A percentile compares a stretch with the other conserved stretches of the same genome.
phyloP scores from a whole-genome alignment of 129 eudicot species.

The Helichrysum umbraculigerum region DNA sequence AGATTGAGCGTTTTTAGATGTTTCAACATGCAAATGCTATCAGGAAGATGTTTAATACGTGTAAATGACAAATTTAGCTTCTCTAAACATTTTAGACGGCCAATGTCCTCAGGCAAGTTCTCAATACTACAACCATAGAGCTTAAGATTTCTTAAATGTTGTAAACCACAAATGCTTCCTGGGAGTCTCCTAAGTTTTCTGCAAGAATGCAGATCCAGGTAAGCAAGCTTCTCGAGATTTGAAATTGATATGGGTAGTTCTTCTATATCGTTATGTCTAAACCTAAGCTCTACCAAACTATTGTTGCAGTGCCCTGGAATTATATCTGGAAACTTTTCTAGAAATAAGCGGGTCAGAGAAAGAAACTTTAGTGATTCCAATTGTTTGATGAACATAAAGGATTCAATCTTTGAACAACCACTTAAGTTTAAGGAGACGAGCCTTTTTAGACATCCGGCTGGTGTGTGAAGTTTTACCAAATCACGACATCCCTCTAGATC shows the following conservation, averaged over 20 bases:
- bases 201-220: background rate
- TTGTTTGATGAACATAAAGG: background rate
- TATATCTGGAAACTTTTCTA: background rate
- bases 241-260: slow-evolving; percentile 6
- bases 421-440: background rate
- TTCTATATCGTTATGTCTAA: slow-evolving; percentile 1
- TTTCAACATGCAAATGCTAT: no score
- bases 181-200: background rate
- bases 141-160: no score
- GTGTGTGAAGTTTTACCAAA: background rate
- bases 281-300: background rate
- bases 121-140: no score
- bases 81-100: no score
- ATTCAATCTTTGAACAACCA: background rate
- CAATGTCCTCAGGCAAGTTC: no score
- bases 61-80: no score
- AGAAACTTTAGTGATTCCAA: background rate
- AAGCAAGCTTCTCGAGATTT: background rate
- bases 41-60: no score
- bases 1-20: no score
- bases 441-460: background rate
- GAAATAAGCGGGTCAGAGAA: background rate
- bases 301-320: background rate
- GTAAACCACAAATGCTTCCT: background rate
- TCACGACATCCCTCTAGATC: slow-evolving; percentile 1